phyloP scores from a whole-genome alignment of 192 early-diverging fungal genomes.

The Geranomyces michiganensis region DNA sequence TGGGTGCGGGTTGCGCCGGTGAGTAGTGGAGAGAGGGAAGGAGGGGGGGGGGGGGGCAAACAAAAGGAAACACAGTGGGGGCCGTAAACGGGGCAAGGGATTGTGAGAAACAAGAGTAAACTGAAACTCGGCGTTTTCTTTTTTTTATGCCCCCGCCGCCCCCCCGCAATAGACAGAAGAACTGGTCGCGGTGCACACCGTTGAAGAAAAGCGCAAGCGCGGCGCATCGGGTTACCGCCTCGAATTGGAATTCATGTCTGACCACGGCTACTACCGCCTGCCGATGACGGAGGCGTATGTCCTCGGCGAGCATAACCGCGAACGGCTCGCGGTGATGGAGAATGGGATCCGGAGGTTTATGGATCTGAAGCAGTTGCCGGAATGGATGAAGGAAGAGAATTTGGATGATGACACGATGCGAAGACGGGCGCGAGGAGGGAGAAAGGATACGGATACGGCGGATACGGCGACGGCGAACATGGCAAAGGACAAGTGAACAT shows the following conservation, averaged over 20 bases:
- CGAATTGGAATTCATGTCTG: conserved; percentile 40
- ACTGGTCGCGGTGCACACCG: background rate
- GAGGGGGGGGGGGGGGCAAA: no score
- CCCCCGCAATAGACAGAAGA: background rate
- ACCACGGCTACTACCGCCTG: conserved; percentile 38
- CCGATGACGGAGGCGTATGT: conserved; percentile 31
- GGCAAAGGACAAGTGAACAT: no score
- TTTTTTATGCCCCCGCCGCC: conserved; percentile 2
- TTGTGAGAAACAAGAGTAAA: no score
- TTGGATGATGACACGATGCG: conserved; percentile 17
- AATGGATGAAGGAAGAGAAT: conserved; percentile 39
- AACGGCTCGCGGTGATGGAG: conserved; percentile 28
- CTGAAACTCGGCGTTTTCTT: no score
- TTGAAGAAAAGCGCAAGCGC: background rate
- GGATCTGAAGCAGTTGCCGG: conserved; percentile 35
- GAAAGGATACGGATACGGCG: no score
- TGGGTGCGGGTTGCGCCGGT: conserved; percentile 31
- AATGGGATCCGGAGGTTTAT: conserved; percentile 20
- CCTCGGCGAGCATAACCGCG: conserved; percentile 23
- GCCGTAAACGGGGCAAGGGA: no score
- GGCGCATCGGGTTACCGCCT: conserved; percentile 13
- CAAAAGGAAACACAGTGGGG: no score
- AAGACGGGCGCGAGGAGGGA: conserved; percentile 9
- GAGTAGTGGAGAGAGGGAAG: conserved; percentile 27
- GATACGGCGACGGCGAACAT: no score